Conservation (phyloP, 805 yeast species). For the Saccharomycopsis babjevae region DNA sequence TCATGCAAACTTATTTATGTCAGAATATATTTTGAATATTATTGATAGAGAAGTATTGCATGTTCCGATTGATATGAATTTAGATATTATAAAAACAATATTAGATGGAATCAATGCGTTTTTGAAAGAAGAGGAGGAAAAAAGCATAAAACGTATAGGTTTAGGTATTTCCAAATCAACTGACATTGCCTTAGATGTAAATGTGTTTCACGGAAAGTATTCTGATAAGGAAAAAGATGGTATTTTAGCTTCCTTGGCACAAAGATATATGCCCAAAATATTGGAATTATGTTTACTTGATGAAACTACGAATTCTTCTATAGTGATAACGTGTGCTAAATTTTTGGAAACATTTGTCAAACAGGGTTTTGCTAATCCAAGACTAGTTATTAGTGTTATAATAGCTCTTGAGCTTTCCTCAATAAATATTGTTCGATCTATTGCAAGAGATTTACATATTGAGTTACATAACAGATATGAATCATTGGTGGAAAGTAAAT, state of each 20-base stretch:
- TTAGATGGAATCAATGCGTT: constrained; percentile 50
- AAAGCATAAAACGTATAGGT: constrained; percentile 33
- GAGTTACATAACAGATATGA: constrained; percentile 58
- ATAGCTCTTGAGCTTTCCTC: constrained; percentile 58
- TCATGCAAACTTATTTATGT: constrained; percentile 57
- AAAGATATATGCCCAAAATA: constrained; percentile 44
- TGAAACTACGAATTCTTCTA: constrained; percentile 26
- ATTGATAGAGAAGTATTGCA: constrained; percentile 39
- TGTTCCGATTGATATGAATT: constrained; percentile 21
- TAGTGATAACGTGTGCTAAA: constrained; percentile 34
- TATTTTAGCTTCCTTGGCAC: constrained; percentile 62
- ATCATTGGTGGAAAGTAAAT: constrained; percentile 55
- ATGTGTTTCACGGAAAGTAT: constrained; percentile 46
- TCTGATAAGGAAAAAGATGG: constrained; percentile 46
- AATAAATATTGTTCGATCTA: constrained; percentile 30
- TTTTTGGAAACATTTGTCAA: constrained; percentile 47
- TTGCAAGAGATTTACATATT: constrained; percentile 44
- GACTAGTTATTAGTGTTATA: constrained; percentile 54
- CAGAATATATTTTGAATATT: constrained; percentile 39
- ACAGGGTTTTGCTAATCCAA: constrained; percentile 69
- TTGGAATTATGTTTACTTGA: constrained; percentile 39
- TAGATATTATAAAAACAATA: constrained; percentile 39
- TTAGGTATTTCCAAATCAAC: constrained; percentile 30
- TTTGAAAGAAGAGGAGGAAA: constrained; percentile 44
- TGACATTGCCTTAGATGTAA: constrained; percentile 30